Conservation (phyloP, 1,284 basidiomycete species). For the Schizophyllum amplum region DNA sequence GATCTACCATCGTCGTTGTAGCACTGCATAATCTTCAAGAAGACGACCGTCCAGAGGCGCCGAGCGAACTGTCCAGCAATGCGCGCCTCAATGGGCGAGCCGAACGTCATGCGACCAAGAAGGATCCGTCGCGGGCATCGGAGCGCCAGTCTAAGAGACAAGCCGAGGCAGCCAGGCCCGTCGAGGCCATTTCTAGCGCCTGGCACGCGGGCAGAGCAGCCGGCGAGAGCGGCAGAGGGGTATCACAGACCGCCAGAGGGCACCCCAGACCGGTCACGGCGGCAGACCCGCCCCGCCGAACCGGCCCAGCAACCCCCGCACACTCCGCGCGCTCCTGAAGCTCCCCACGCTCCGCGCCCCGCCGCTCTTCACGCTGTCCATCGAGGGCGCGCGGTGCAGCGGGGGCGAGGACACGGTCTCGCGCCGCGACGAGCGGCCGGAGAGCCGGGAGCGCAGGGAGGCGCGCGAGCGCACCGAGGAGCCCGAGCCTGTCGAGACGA, state of each 20-base stretch:
- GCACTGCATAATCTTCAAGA: neutral
- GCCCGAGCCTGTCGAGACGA: conserved; percentile 4
- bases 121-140: neutral
- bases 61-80: neutral
- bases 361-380: conserved; percentile 33
- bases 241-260: too few species aligned
- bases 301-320: conserved; percentile 29
- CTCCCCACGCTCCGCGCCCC: conserved; percentile 33
- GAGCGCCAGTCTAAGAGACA: neutral
- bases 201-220: neutral
- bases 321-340: conserved; percentile 31
- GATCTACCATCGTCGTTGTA: too few species aligned
- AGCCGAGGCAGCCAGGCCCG: neutral
- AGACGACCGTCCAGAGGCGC: neutral
- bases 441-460: conserved; percentile 9
- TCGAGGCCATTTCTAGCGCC: neutral
- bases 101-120: neutral
- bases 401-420: neutral
- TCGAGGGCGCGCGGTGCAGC: conserved; percentile 24
- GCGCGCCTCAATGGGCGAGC: neutral
- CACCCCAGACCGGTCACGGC: neutral
- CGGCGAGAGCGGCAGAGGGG: too few species aligned
- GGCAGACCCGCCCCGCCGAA: too few species aligned
- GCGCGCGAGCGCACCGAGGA: conserved; percentile 8
- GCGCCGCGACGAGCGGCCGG: conserved; percentile 6